Conservation (phyloP, 192 early-diverging fungal species). For the Lobulomyces angularis region DNA sequence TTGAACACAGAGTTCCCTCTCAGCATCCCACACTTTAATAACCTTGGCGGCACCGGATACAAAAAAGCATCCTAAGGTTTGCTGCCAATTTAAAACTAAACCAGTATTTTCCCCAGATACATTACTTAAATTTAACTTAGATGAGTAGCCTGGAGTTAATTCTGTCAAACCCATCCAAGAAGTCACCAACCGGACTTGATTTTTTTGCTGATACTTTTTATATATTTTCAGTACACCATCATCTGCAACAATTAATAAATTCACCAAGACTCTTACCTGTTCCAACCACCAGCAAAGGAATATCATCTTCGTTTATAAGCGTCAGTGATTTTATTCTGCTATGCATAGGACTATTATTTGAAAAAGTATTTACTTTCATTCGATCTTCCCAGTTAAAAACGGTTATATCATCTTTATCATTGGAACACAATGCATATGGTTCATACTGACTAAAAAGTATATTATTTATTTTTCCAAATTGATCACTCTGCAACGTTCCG, state of each 20-base stretch:
- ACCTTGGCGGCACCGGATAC: slow-evolving; percentile 53
- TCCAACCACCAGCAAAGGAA: slow-evolving; percentile 70
- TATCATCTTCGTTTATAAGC: slow-evolving; percentile 84
- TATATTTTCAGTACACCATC: slow-evolving; percentile 71
- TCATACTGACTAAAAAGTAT: slow-evolving; percentile 23
- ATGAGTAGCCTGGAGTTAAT: slow-evolving; percentile 25
- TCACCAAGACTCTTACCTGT: slow-evolving; percentile 39
- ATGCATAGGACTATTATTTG: slow-evolving; percentile 53
- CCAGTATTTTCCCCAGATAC: too few species aligned
- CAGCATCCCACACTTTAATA: slow-evolving; percentile 71
- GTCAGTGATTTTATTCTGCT: slow-evolving; percentile 64
- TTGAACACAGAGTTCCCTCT: slow-evolving; percentile 54
- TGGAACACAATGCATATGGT: slow-evolving; percentile 66
- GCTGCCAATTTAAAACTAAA: slow-evolving; percentile 68
- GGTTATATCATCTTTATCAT: slow-evolving; percentile 52
- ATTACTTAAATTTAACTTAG: too few species aligned
- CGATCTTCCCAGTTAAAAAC: slow-evolving; percentile 65
- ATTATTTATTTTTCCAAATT: not conserved
- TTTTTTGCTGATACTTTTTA: slow-evolving; percentile 47
- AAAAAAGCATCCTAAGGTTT: slow-evolving; percentile 48
- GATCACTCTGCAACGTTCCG: not conserved
- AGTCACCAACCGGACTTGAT: slow-evolving; percentile 49
- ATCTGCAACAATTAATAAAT: slow-evolving; percentile 25
- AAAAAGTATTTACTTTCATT: slow-evolving; percentile 45
- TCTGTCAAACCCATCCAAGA: slow-evolving; percentile 68